These are phyloP conservation scores for Colletotrichum lentis DNA, from an alignment of 2,329 filamentous ascomycete genomes.

Conservation along the genomic window DNA sequence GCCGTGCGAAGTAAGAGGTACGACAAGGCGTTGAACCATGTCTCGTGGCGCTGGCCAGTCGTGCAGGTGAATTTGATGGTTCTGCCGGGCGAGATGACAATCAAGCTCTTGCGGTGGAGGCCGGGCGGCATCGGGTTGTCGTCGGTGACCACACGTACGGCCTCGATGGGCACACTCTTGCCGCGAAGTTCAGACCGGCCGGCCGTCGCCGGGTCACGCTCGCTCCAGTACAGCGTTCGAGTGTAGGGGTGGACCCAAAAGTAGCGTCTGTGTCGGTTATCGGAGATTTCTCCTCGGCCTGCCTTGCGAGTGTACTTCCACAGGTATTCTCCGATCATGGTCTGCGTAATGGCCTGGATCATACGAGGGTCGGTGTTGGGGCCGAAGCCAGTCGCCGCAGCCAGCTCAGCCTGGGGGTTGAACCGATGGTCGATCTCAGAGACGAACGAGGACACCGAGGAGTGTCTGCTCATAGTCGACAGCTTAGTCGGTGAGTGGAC, in stretches of 20 bases:
- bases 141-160: conserved; percentile 88
- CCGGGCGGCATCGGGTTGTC: conserved; percentile 96
- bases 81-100: conserved; percentile 88
- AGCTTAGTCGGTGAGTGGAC: conserved; percentile 58
- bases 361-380: conserved; percentile 89
- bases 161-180: conserved; percentile 95
- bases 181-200: conserved; percentile 77
- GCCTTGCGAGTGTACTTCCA: conserved; percentile 99
- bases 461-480: conserved; percentile 65
- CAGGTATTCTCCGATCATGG: conserved; percentile 98
- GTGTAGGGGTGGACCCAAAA: conserved; percentile 99
- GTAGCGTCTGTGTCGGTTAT: conserved; percentile 89
- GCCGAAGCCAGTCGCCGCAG: conserved; percentile 64
- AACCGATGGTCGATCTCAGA: conserved; percentile 94
- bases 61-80: conserved; percentile 93
- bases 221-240: conserved; percentile 95
- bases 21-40: conserved; percentile 96
- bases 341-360: conserved; percentile 99
- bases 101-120: conserved; percentile 90
- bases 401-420: conserved; percentile 70
- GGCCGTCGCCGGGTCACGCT: conserved; percentile 81
- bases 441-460: conserved; percentile 92
- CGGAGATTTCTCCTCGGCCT: conserved; percentile 87
- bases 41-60: conserved; percentile 94
- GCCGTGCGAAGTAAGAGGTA: conserved; percentile 86